These are phyloP conservation scores for Colletotrichum paranaense DNA, from an alignment of 2,329 filamentous ascomycete genomes.

Conservation along the genomic window DNA sequence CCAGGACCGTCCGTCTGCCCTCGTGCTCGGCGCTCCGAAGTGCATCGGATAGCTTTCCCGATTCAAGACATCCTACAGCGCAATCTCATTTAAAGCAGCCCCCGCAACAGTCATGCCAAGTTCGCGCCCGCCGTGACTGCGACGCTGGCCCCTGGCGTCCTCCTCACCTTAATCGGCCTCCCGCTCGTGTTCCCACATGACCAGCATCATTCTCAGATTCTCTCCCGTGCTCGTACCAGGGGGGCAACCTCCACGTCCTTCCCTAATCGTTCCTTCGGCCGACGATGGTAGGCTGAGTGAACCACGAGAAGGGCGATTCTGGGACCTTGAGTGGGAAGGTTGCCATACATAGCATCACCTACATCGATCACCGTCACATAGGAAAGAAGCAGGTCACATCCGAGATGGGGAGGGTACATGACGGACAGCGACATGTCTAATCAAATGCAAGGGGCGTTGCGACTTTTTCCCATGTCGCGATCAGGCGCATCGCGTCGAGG, in stretches of 20 bases:
- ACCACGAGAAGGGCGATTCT: neutral
- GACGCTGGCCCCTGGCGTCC: conserved; percentile 1
- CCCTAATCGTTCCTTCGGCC: conserved; percentile 15
- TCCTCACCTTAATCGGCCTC: conserved; percentile 9
- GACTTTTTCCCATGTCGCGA: neutral
- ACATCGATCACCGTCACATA: neutral
- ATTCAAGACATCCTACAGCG: neutral
- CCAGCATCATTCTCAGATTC: neutral
- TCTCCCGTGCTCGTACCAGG: neutral
- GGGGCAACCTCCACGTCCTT: neutral
- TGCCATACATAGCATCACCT: conserved; percentile 3
- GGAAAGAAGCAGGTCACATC: conserved; percentile 19
- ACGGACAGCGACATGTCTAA: conserved; percentile 3
- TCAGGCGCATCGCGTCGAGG: neutral
- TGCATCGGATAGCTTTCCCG: conserved; percentile 20
- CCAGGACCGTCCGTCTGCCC: neutral
- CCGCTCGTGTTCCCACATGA: conserved; percentile 19
- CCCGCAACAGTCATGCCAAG: conserved; percentile 13
- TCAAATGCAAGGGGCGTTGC: conserved; percentile 11
- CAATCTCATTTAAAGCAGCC: neutral
- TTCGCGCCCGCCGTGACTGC: conserved; percentile 7
- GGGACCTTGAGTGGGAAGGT: neutral
- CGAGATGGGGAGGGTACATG: neutral
- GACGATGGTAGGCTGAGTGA: conserved; percentile 2
- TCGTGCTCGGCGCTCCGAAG: conserved; percentile 1